These are phyloP conservation scores for Candida coleopterorum DNA, from an alignment of 805 yeast genomes.

Conservation along the genomic window DNA sequence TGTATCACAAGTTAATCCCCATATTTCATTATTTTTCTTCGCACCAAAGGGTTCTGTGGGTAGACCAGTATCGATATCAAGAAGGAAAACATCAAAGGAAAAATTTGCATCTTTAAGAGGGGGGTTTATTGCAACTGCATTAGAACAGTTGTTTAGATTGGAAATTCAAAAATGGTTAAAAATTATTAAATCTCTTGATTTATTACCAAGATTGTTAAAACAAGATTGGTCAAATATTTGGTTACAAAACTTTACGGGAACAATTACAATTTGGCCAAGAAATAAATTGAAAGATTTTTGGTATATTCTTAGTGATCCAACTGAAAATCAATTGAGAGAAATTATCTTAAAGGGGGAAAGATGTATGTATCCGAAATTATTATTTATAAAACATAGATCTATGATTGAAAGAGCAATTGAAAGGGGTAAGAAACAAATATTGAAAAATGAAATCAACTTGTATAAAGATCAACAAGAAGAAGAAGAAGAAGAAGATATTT, in stretches of 20 bases:
- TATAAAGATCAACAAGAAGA: constrained; percentile 8
- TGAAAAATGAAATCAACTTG: constrained; percentile 1
- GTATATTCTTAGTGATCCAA: constrained; percentile 66
- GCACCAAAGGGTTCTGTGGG: constrained; percentile 82
- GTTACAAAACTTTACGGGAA: constrained; percentile 69
- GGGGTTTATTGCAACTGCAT: constrained; percentile 68
- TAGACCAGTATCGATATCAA: constrained; percentile 58
- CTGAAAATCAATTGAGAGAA: constrained; percentile 47
- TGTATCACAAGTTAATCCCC: constrained; percentile 83
- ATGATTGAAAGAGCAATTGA: constrained; percentile 63
- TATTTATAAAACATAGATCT: constrained; percentile 61
- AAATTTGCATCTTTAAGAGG: constrained; percentile 54
- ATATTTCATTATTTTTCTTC: constrained; percentile 67
- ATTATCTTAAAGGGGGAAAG: constrained; percentile 61
- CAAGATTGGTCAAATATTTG: constrained; percentile 81
- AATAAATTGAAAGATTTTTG: constrained; percentile 54
- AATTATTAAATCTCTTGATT: constrained; percentile 57
- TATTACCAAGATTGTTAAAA: constrained; percentile 62
- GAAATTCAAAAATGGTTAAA: constrained; percentile 78
- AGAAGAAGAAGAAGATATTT: constrained; percentile 6
- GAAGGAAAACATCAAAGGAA: constrained; percentile 34
- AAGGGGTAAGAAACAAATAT: constrained; percentile 31
- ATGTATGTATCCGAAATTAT: constrained; percentile 60
- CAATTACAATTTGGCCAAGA: constrained; percentile 74
- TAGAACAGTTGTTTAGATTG: constrained; percentile 64